These are phyloP conservation scores for Torrubiella hemipterigena DNA, from an alignment of 2,329 filamentous ascomycete genomes.

Conservation along the genomic window DNA sequence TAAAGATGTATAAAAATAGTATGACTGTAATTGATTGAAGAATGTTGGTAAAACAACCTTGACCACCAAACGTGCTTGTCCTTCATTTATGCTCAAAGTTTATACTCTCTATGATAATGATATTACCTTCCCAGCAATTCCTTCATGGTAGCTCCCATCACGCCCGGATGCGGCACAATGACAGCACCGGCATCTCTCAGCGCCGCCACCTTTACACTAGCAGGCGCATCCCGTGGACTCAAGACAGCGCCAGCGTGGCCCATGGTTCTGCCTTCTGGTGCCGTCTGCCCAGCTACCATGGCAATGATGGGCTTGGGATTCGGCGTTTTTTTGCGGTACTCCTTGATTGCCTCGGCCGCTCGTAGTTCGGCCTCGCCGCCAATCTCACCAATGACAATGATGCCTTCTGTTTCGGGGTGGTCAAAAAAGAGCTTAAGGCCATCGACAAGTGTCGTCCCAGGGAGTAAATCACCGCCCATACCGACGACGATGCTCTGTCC, in stretches of 20 bases:
- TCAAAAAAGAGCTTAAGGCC: conserved; percentile 55
- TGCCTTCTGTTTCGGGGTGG: conserved; percentile 57
- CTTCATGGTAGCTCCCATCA: conserved; percentile 23
- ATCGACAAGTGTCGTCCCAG: conserved; percentile 62
- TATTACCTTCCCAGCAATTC: conserved; percentile 13
- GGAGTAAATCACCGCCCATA: conserved; percentile 65
- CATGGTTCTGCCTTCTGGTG: conserved; percentile 51
- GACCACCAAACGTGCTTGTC: too few relatives aligned
- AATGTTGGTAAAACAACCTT: too few relatives aligned
- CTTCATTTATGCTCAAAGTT: too few relatives aligned
- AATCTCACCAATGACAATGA: conserved; percentile 61
- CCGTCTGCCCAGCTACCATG: conserved; percentile 52
- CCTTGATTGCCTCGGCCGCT: conserved; percentile 58
- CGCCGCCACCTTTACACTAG: conserved; percentile 19
- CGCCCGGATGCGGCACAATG: conserved; percentile 24
- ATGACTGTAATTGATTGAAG: too few relatives aligned
- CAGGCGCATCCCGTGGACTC: conserved; percentile 17
- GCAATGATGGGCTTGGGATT: conserved; percentile 55
- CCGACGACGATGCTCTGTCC: conserved; percentile 69
- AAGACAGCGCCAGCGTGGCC: conserved; percentile 59
- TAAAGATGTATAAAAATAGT: too few relatives aligned
- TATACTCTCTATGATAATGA: too few relatives aligned
- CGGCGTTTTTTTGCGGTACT: conserved; percentile 43
- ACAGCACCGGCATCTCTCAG: conserved; percentile 22
- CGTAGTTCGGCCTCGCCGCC: conserved; percentile 58